Conservation (phyloP, 1,284 basidiomycete genomes). For the Leccinum subfulvum region DNA sequence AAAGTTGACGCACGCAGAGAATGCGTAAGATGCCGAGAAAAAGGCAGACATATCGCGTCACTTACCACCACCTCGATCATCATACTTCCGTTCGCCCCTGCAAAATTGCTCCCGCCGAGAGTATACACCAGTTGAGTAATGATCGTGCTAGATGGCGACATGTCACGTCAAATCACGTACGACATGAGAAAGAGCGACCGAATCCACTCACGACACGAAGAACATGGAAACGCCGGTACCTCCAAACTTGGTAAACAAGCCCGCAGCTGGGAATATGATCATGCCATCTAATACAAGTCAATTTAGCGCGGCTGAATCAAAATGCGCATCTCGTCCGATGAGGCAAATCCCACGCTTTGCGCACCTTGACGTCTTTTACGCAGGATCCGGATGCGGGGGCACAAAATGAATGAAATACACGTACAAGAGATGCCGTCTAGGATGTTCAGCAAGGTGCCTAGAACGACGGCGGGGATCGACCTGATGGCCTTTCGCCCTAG, state of each 20-base stretch:
- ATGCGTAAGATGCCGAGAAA: not conserved
- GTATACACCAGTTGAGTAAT: conserved; percentile 87
- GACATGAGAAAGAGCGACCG: not conserved
- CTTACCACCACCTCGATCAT: conserved; percentile 96
- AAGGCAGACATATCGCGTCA: conserved; percentile 17
- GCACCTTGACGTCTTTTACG: conserved; percentile 11
- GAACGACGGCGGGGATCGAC: conserved; percentile 80
- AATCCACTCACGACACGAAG: conserved; percentile 69
- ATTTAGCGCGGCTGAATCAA: conserved; percentile 12
- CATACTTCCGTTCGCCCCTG: conserved; percentile 93
- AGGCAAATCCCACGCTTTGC: not conserved
- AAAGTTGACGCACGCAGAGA: not conserved
- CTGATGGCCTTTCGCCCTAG: conserved; percentile 40
- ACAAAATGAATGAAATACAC: conserved; percentile 34
- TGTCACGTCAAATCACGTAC: not conserved
- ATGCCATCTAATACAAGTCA: conserved; percentile 57
- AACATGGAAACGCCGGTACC: conserved; percentile 95
- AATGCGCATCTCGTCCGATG: not conserved
- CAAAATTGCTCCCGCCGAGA: conserved; percentile 85
- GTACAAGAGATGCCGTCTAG: conserved; percentile 89
- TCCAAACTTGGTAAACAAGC: conserved; percentile 80
- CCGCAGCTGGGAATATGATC: conserved; percentile 88
- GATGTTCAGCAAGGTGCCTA: conserved; percentile 88
- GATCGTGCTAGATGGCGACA: conserved; percentile 38
- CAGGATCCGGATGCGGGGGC: not conserved